Conservation (phyloP, 2,329 filamentous ascomycete species). For the Aspergillus texensis region DNA sequence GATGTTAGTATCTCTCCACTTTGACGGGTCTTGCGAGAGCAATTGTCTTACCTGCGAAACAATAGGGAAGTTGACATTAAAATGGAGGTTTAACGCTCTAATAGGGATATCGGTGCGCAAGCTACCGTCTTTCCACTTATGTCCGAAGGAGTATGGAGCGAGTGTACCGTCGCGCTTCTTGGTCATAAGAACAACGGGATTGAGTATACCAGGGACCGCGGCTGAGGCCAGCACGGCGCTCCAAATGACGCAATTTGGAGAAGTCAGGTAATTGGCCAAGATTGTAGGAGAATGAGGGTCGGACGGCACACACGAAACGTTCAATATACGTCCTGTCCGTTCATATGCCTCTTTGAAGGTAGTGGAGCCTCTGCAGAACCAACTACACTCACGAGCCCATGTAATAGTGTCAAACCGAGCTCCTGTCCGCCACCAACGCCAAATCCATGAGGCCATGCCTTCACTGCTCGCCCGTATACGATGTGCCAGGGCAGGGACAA, state of each 20-base stretch:
- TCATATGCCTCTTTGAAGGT: conserved; percentile 96
- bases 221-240: conserved; percentile 93
- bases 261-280: conserved; percentile 91
- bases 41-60: conserved; percentile 58
- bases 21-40: background rate
- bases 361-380: conserved; percentile 89
- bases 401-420: conserved; percentile 92
- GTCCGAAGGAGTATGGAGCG: conserved; percentile 90
- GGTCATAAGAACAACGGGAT: conserved; percentile 90
- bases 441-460: conserved; percentile 71
- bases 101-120: conserved; percentile 93
- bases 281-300: conserved; percentile 93
- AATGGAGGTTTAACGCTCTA: conserved; percentile 90
- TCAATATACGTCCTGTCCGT: conserved; percentile 88
- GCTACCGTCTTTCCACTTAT: conserved; percentile 99
- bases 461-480: conserved; percentile 87
- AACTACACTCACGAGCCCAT: conserved; percentile 82
- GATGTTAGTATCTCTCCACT: conserved; percentile 21
- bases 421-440: conserved; percentile 87
- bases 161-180: conserved; percentile 77
- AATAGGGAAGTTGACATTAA: conserved; percentile 98
- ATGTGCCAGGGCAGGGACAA: conserved; percentile 83
- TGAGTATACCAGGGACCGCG: conserved; percentile 92
- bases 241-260: conserved; percentile 97
- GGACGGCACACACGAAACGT: conserved; percentile 92